Evolutionary conservation across 2,329 filamentous ascomycete genomes (phyloP), one percentile per base, ranked within the genome.

Genomic region (Trichophyton mentagrophytes): DNA sequence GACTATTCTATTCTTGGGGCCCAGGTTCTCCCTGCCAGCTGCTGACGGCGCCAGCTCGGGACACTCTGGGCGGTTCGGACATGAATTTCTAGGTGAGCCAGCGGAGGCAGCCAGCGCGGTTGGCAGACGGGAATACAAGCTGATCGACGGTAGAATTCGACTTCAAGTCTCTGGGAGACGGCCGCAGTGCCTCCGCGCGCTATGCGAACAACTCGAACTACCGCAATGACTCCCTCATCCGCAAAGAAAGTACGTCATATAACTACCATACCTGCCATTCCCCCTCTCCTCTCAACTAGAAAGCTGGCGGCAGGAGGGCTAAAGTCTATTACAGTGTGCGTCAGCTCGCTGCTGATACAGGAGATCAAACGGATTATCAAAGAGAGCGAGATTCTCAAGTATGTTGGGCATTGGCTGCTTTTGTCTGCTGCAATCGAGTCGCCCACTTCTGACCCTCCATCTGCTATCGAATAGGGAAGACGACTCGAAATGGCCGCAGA

Each of bases 181-280:
- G 93, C 58, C 85, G 89, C 64, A 96, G 91, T 72, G 93, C 93
- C 6, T 89, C 93, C 59, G 90, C 92, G 36, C 86, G 93, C 76
- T 99, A 99, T 77, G 93, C 93, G 65, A 99, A 99, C 81, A 99
- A 99, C 76, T 97, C 92, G 61, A 99, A 99, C 77, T 99, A 99
- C 78, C 86, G 93, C 70, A 99, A 99, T 76, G 93, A 99, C 73
- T 96, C 91, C 65, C 79, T 99, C 67, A 99, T 99, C 71, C 88
- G 93, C 66, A 99, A 99, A 91, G 93, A 99, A 80, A 99, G 93
- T 96, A 80, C 68, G 90, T 53, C 49, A n/a, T 53, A 27, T 15
- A 60, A 3, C 33, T 56, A 40, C 17, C 17, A 17, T 17, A 17
- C 17, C 38, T 33, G 40, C 20, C 33, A 58, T 38, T 8, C 6